Conservation (phyloP, 192 early-diverging fungal species). For the Backusella macrospora region DNA sequence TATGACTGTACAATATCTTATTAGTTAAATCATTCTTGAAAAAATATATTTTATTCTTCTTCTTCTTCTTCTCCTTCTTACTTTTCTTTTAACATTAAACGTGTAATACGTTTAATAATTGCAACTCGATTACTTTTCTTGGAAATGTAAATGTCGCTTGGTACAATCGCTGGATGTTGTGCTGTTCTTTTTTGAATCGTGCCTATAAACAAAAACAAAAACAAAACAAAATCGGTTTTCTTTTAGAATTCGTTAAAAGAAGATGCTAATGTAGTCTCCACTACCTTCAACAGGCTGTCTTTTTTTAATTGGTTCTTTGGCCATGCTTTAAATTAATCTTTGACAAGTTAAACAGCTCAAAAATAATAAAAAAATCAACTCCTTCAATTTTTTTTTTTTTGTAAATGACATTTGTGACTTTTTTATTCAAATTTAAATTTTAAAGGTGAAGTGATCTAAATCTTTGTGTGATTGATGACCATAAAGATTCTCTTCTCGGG, state of each 20-base stretch:
- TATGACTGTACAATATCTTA: conserved; percentile 37
- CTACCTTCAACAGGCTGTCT: not conserved
- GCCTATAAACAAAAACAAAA: conserved; percentile 19
- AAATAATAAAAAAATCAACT: not conserved
- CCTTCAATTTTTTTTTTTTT: too few species aligned
- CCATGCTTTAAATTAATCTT: not conserved
- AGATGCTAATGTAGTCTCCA: not conserved
- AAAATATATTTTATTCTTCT: too few species aligned
- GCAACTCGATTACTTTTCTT: conserved; percentile 60
- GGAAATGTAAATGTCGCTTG: conserved; percentile 82
- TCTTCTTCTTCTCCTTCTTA: not conserved
- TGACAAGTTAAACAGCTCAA: not conserved
- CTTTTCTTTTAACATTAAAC: conserved; percentile 63
- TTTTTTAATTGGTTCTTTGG: not conserved
- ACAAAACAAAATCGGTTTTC: not conserved
- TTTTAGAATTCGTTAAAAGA: not conserved
- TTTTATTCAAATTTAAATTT: not conserved
- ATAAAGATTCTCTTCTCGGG: not conserved
- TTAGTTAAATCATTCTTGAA: not conserved
- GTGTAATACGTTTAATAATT: conserved; percentile 64
- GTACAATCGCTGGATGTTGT: conserved; percentile 61
- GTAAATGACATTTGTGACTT: too few species aligned
- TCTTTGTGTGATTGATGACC: conserved; percentile 5
- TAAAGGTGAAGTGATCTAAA: conserved; percentile 2
- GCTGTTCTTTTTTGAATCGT: conserved; percentile 62